Base-by-base conservation (phyloP, 2,329 filamentous ascomycete species). In the Dactylonectria macrodidyma region DNA sequence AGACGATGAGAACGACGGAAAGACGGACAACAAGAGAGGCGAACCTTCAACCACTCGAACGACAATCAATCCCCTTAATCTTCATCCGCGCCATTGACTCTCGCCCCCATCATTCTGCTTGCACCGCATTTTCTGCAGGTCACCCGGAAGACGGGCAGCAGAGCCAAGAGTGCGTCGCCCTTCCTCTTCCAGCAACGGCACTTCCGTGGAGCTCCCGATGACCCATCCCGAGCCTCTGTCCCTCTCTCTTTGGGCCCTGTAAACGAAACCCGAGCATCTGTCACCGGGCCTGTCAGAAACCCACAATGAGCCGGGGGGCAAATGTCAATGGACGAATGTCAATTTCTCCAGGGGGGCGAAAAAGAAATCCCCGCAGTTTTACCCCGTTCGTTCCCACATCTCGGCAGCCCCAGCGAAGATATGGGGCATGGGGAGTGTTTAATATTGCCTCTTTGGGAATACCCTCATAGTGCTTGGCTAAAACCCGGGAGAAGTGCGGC, bases 141-240 rank as follows among this genome's bases (percentile, higher is more conserved):
- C 71, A 73, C 51, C 69, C 58, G 67, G 56, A 44, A 44, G 59
- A 5, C 26, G 59, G 52, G 26, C 57, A 38, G 16, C 22, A 36
- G 7, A 36, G 47, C 52, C 59, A 34, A 5, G 60, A 55, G 70
- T 71, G 70, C 70, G 36, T 69, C 51, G 48, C 38, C 33, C 46
- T 72, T 70, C 70, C 68, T 44, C 12, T 71, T 72, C 36, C 19
- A 62, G 70, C 34, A 10, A 22, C 54, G 48, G 33, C 44, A 51
- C 50, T 51, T 30, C 11, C 33, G 62, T 56, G 44, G 51, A 46
- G 11, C 12, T 16, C 16, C 38, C 38, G 3, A 41, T 38, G 38
- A 10, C 38, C 38, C 14, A 6, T 44, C 38, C 12, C 38, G 5
- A 16, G 14, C 41, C 41, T 44, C 41, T 44, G 14, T n/a, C 41